Percentiles rank a stretch among this genome's conserved stretches.
Conservation (phyloP, 495 filamentous ascomycete genomes). For the Penicillium arizonense region DNA sequence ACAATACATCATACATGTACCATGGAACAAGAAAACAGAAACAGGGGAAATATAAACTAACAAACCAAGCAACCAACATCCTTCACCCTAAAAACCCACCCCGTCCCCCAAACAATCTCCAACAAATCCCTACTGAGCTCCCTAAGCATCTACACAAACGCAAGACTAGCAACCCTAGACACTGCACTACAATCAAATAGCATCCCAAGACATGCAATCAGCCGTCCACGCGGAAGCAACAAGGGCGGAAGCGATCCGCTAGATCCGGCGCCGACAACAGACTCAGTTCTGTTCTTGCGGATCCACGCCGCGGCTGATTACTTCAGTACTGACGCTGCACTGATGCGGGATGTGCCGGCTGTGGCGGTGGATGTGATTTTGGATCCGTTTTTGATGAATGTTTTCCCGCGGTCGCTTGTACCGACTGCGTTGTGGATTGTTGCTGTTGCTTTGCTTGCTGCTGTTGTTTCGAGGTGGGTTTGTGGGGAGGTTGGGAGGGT, state of each 20-base stretch:
- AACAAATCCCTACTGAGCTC: constrained; percentile 61
- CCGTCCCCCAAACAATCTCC: constrained; percentile 56
- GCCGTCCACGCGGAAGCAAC: neutral
- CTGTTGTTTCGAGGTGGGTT: constrained; percentile 41
- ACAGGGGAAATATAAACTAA: constrained; percentile 1
- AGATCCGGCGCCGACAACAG: constrained; percentile 22
- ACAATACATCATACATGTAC: neutral
- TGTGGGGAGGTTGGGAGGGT: constrained; percentile 27
- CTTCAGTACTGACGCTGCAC: constrained; percentile 64
- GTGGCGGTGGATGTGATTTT: constrained; percentile 84
- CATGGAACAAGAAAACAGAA: neutral
- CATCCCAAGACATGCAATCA: constrained; percentile 5
- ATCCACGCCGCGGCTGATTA: constrained; percentile 79
- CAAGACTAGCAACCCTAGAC: constrained; percentile 37
- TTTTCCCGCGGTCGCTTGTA: constrained; percentile 67
- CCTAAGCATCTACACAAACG: constrained; percentile 60
- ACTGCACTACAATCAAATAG: constrained; percentile 13
- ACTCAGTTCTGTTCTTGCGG: constrained; percentile 74
- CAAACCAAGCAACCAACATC: constrained; percentile 76
- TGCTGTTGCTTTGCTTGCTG: constrained; percentile 52
- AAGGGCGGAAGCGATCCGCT: neutral
- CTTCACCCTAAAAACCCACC: constrained; percentile 67
- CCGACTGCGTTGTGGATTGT: constrained; percentile 62
- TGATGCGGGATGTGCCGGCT: constrained; percentile 74
- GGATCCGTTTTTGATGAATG: constrained; percentile 76